phyloP scores from a whole-genome alignment of 805 yeast species.

The Ogataea corticis region DNA sequence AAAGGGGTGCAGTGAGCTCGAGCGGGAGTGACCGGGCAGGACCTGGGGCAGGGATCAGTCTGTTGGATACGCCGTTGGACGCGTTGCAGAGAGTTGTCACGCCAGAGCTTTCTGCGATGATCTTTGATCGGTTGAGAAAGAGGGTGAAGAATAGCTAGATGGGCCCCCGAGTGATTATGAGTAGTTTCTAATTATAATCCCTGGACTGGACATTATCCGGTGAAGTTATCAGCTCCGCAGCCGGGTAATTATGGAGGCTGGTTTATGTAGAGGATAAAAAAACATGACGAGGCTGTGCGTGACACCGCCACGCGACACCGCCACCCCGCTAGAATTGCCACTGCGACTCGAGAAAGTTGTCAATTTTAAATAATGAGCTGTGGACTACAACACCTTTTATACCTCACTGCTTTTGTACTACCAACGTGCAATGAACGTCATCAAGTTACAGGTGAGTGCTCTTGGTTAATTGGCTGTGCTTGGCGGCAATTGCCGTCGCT shows the following conservation, averaged over 20 bases:
- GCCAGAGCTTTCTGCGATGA: conserved; percentile 18
- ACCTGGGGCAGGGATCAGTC: conserved; percentile 9
- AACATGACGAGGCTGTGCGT: neutral
- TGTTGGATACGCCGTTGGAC: conserved; percentile 27
- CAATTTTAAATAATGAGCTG: no score
- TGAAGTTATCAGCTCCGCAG: no score
- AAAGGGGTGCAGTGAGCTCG: conserved; percentile 6
- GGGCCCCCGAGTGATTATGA: no score
- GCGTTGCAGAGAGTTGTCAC: conserved; percentile 18
- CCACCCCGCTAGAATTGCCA: neutral
- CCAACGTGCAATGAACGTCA: conserved; percentile 52
- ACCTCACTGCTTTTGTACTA: neutral
- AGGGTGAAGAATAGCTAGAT: conserved; percentile 14
- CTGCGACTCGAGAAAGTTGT: no score
- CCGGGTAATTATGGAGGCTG: no score
- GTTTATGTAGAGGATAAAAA: neutral
- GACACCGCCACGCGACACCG: neutral
- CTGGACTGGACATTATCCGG: no score
- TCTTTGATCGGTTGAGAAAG: conserved; percentile 20
- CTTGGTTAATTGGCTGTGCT: neutral
- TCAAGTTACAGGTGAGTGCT: conserved; percentile 56
- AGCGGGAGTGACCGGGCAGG: conserved; percentile 8
- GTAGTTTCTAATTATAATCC: no score
- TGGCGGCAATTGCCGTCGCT: no score
- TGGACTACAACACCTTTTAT: neutral